Evolutionary conservation across 306 rosid species (phyloP).

Genomic region (Betula pendula): DNA sequence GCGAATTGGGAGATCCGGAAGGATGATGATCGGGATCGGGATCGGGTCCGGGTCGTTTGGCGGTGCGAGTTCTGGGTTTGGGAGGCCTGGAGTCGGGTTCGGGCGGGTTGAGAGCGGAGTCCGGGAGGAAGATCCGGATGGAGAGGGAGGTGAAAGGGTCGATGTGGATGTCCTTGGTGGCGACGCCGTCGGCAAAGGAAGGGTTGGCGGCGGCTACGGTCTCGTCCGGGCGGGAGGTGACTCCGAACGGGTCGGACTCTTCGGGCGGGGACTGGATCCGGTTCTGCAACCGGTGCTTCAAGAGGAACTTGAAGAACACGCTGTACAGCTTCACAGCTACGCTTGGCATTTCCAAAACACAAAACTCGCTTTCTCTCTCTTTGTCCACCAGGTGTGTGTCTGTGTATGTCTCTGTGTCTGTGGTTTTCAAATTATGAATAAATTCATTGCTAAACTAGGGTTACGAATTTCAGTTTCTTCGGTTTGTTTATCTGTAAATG

Average conservation of each 20-base stretch:
- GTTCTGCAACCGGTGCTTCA: constrained; percentile 90
- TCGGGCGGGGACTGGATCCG: constrained; percentile 68
- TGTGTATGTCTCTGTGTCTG: not conserved
- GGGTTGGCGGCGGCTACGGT: constrained; percentile 68
- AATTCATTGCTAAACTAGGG: constrained; percentile 25
- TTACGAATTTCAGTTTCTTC: not conserved
- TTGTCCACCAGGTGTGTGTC: not conserved
- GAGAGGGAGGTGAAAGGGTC: constrained; percentile 78
- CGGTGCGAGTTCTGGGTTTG: constrained; percentile 30
- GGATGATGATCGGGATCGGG: constrained; percentile 35
- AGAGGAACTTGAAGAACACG: constrained; percentile 93
- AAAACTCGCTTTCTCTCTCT: constrained; percentile 8
- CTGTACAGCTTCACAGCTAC: constrained; percentile 93
- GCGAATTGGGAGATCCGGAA: constrained; percentile 13
- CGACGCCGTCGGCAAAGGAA: constrained; percentile 77
- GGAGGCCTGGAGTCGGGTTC: constrained; percentile 48
- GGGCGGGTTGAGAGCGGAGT: constrained; percentile 68
- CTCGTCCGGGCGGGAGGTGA: constrained; percentile 87
- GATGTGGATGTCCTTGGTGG: constrained; percentile 93
- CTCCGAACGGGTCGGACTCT: constrained; percentile 62
- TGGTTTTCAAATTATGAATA: constrained; percentile 11
- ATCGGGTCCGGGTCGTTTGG: constrained; percentile 5
- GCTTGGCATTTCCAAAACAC: constrained; percentile 65
- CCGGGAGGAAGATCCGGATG: constrained; percentile 88
- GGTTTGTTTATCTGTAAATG: not conserved